Base-by-base conservation (phyloP, 2,329 filamentous ascomycete genomes). In the Aspergillus sp. region DNA sequence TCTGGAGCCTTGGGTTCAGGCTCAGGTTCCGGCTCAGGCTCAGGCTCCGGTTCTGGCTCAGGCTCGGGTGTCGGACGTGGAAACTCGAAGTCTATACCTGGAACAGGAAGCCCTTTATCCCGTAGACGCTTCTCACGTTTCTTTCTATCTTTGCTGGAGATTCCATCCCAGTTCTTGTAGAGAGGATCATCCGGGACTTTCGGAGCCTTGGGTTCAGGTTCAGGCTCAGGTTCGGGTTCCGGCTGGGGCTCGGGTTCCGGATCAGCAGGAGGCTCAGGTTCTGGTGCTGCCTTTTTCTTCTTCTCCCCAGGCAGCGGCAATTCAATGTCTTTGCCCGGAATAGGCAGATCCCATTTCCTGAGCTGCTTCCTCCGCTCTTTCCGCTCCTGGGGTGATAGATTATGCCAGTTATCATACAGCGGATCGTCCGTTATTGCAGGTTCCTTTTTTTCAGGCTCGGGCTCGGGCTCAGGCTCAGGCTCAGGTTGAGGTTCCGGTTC, bases 331-430 rank as follows among this genome's bases (percentile, higher is more conserved):
- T 57, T 57, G 19, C 60, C 60, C 2, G 61, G 61, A 9, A 63
- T 57, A 10, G 60, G 59, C 27, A 62, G 58, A 42, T 52, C 60
- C 45, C 61, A 62, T 36, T 52, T 56, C 4, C 48, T 50, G 6
- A 63, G 30, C 29, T 53, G 51, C 46, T 60, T 62, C 41, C 70
- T 66, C 46, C 69, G 68, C 52, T 69, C 70, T 55, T 75, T 73
- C 43, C 72, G 70, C 5, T 73, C 68, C 46, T 71, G 70, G 2
- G 66, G 64, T 27, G 59, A 61, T 46, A 67, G 57, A 9, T 48
- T 57, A 5, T 54, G 51, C 63, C 65, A 71, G 6, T 55, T 52
- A 8, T 67, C 63, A 39, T 67, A 64, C 2, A 64, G 52, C 38
- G 68, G 64, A 34, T 68, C 67, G 29, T 66, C 64, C 35, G 63